phyloP scores from a whole-genome alignment of 164 flowering plant genomes.

The Dillenia turbinata region DNA sequence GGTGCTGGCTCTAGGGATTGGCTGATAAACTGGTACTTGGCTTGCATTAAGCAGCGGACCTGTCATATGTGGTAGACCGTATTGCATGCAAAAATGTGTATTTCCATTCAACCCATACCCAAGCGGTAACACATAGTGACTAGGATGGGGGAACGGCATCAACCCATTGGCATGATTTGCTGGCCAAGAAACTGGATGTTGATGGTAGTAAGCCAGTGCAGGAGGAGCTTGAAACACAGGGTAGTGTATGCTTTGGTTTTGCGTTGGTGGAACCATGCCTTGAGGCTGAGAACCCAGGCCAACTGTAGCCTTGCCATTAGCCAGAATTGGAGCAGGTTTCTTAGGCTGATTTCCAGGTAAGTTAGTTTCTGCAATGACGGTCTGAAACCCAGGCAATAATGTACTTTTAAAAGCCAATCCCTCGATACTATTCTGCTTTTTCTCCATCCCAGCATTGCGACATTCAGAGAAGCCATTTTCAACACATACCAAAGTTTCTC shows the following conservation, averaged over 20 bases:
- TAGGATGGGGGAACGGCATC: slow-evolving; percentile 58
- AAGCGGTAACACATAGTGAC: slow-evolving; percentile 51
- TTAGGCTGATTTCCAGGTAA: slow-evolving; percentile 9
- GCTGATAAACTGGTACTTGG: slow-evolving; percentile 56
- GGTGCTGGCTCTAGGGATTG: slow-evolving; percentile 33
- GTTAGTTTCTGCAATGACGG: slow-evolving; percentile 14
- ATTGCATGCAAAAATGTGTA: slow-evolving; percentile 60
- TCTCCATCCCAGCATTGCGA: slow-evolving; percentile 26
- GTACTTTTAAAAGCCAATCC: slow-evolving; percentile 20
- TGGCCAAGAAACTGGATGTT: slow-evolving; percentile 67
- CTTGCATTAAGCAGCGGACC: slow-evolving; percentile 43
- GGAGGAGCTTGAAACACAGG: slow-evolving; percentile 68
- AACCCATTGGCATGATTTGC: slow-evolving; percentile 61
- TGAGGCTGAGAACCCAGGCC: slow-evolving; percentile 39
- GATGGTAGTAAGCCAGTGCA: slow-evolving; percentile 71
- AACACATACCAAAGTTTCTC: slow-evolving; percentile 31
- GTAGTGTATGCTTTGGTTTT: slow-evolving; percentile 41
- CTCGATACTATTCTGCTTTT: slow-evolving; percentile 18
- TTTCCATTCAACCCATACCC: slow-evolving; percentile 51
- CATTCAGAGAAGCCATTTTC: slow-evolving; percentile 28
- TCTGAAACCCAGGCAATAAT: slow-evolving; percentile 13
- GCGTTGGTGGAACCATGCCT: slow-evolving; percentile 35
- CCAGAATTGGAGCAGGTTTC: slow-evolving; percentile 21
- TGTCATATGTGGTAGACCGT: slow-evolving; percentile 44
- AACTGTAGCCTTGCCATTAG: slow-evolving; percentile 24